These are phyloP conservation scores for Mucor sp. DNA, from an alignment of 371 early-diverging fungal genomes.

Conservation along the genomic window DNA sequence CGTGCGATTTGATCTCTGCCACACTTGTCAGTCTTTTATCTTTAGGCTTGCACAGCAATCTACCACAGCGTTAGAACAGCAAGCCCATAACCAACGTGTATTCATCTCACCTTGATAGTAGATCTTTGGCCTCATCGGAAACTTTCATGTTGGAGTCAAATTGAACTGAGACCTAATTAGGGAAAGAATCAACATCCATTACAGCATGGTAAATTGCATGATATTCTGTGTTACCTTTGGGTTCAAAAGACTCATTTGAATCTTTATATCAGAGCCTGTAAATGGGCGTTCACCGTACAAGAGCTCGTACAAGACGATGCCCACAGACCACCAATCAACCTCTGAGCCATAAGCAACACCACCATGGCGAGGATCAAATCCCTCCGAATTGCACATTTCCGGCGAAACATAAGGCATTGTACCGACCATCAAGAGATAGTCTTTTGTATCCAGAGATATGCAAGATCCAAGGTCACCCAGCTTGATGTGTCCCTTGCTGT, in stretches of 20 bases:
- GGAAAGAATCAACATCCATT: not conserved
- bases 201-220: not conserved
- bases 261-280: slow-evolving; percentile 66
- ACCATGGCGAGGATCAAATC: slow-evolving; percentile 55
- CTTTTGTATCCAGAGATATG: slow-evolving; percentile 39
- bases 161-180: slow-evolving; percentile 31
- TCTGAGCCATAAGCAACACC: slow-evolving; percentile 83
- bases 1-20: slow-evolving; percentile 78
- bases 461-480: slow-evolving; percentile 91
- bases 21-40: slow-evolving; percentile 66
- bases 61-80: slow-evolving; percentile 15
- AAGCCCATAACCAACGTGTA: not conserved
- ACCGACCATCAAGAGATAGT: slow-evolving; percentile 63
- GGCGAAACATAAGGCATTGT: slow-evolving; percentile 97
- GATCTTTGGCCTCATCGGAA: slow-evolving; percentile 77
- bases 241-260: slow-evolving; percentile 84
- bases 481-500: slow-evolving; percentile 80
- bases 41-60: slow-evolving; percentile 76
- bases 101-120: slow-evolving; percentile 65
- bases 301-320: slow-evolving; percentile 96
- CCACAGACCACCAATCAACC: slow-evolving; percentile 99
- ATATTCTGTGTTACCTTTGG: slow-evolving; percentile 51
- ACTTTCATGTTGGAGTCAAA: slow-evolving; percentile 66
- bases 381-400: slow-evolving; percentile 62
- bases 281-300: slow-evolving; percentile 42